Base-by-base conservation (phyloP, 768 basidiomycete genomes). In the Pholiota molesta region DNA sequence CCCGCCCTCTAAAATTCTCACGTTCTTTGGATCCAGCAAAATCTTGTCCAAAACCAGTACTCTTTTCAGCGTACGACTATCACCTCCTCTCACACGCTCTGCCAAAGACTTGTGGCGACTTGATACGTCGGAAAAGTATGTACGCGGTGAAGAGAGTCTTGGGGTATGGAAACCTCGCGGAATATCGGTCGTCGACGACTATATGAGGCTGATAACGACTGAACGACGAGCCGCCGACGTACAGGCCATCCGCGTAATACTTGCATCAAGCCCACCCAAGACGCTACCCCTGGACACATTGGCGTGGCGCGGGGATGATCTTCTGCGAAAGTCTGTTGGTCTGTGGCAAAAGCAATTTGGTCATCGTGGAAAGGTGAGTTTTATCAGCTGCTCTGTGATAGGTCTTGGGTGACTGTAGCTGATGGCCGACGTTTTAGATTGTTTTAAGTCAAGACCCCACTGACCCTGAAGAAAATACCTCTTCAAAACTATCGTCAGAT, bases 111-210 rank as follows among this genome's bases (percentile, higher is more conserved):
- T 99, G 14, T 98, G 97, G 97, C 81, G 95, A 42, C 79, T 99
- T 55, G 95, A 99, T 77, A 98, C 97, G 1, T 88, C 92, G 29
- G 91, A 93, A 75, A 96, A 95, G 73, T 98, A 96, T 74, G 95
- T 99, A 0, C 84, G 89, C 49, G 97, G 97, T 8, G 96, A 99
- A 72, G 96, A 98, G 68, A 74, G 81, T 3, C 81, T 99, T 29
- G 87, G 83, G 6, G 74, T 81, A 19, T 99, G 97, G 96, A 91
- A 87, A 66, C 88, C 96, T 47, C 84, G 96, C 49, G 94, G 96
- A 9, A 83, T 98, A 28, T 89, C 90, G 1, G 88, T 95, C 10
- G 90, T 99, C 28, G 89, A 97, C 65, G 97, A 98, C 70, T 91
- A 93, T 70, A 79, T 80, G 52, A 83, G 88, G 61, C 76, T 94